Evolutionary conservation across 306 rosid species (phyloP), one percentile per base, ranked within the genome.

Genomic region (Vigna mungo): DNA sequence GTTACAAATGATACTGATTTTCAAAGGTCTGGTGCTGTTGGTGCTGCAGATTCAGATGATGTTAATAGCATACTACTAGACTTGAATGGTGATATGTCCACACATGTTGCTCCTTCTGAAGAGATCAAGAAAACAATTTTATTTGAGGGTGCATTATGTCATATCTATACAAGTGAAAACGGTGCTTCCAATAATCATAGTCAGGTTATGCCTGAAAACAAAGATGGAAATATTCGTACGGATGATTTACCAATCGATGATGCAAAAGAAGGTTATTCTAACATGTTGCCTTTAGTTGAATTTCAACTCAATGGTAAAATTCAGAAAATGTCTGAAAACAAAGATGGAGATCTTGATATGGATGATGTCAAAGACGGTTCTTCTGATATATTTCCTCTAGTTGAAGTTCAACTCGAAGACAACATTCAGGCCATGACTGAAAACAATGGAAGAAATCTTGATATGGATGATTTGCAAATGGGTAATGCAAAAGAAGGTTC

Each of bases 201-300:
- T 34, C 86, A 34, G 13, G 84, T 51, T 44, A 59, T 51, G 72
- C 47, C 81, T 44, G 77, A 68, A 66, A 37, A 71, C 64, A 49
- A 47, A 41, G 80, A 78, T 46, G 84, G 61, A 44, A 81, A 39
- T 70, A 69, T 71, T 71, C 16, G 73, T 84, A 79, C 64, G 80
- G 52, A 51, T 74, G 46, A 21, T 80, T 48, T 74, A 18, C 74
- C 34, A 39, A 61, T 78, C 54, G 84, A 58, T 62, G 82, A 53
- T 68, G 71, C 68, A 60, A 79, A 52, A 49, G 58, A 76, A 36
- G 79, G 54, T 61, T 72, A 82, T 51, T 41, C 58, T 54, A 79
- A 58, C 79, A 48, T 76, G 34, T 78, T 70, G 75, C 78, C 83
- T 17, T 46, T 71, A 41, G 64, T 67, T 74, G 86, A 84, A 74